Evolutionary conservation across 345 rosid genomes (phyloP), one percentile per base, ranked within the genome.

Genomic region (Linum usitatissimum): DNA sequence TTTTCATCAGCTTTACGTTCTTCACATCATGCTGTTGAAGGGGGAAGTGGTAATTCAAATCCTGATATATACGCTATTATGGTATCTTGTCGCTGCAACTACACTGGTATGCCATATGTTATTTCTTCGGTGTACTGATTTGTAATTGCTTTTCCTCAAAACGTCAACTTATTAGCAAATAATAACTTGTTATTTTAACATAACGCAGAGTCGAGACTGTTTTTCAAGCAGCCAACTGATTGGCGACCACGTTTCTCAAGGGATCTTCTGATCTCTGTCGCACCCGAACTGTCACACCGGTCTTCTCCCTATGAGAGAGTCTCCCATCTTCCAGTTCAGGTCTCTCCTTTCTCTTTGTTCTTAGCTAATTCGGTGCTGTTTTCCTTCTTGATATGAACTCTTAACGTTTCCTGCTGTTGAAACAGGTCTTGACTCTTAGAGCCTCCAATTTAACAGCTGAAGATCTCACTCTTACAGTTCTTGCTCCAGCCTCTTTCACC

Each of bases 301-400:
- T 81, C 80, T 64, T 77, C 78, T 77, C 14, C 83, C 18, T 81
- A 73, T 68, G 86, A 76, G 70, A 77, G 83, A 70, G 80, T 77
- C 68, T 76, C 87, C 55, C 89, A 82, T 74, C 93, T 94, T 74
- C 96, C 97, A 23, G 90, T 90, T 69, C 96, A 94, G 96, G 97
- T 88, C 56, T 62, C 60, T 63, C 64, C 57, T 73, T 55, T 18
- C 28, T 30, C 38, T 4, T 34, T 34, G 38, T 34, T 40, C 48
- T 40, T 40, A 2, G 13, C 3, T 40, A 40, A 40, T 40, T 12
- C 48, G 7, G 48, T 40, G 48, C 13, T 66, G 53, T 72, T 23
- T 45, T 45, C 51, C 51, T 45, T 45, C 51, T 45, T 45, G 51
- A 0, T 45, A 45, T 45, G 17, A 45, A 45, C 51, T 45, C 51